Evolutionary conservation across 805 yeast species (phyloP).

Genomic region (Candida railenensis): DNA sequence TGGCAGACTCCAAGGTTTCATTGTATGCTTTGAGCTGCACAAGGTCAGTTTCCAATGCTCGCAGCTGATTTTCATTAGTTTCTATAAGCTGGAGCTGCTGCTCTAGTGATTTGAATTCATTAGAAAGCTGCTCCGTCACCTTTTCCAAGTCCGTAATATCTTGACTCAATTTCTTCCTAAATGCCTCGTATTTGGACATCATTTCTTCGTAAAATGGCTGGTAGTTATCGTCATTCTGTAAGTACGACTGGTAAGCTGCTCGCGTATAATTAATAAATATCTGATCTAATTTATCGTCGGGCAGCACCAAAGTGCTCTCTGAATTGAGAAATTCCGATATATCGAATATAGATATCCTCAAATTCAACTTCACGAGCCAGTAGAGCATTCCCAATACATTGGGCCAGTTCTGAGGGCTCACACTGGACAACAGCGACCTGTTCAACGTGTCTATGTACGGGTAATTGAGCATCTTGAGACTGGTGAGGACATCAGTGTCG

Average conservation of each 20-base stretch:
- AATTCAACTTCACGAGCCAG: slow-evolving; percentile 69
- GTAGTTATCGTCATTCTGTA: slow-evolving; percentile 65
- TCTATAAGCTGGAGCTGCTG: slow-evolving; percentile 47
- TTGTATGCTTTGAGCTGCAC: slow-evolving; percentile 71
- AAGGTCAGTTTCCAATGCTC: slow-evolving; percentile 69
- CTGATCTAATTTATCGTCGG: slow-evolving; percentile 48
- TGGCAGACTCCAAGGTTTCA: slow-evolving; percentile 62
- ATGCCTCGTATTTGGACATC: slow-evolving; percentile 50
- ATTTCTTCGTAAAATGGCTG: slow-evolving; percentile 53
- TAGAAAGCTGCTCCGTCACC: slow-evolving; percentile 40
- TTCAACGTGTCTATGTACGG: slow-evolving; percentile 81
- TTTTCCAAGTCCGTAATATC: slow-evolving; percentile 34
- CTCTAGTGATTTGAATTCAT: slow-evolving; percentile 40
- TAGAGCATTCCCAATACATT: slow-evolving; percentile 76
- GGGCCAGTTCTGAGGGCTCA: slow-evolving; percentile 89
- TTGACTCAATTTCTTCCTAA: not conserved
- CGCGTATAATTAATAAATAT: slow-evolving; percentile 61
- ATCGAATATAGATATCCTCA: slow-evolving; percentile 26
- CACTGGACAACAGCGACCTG: slow-evolving; percentile 85
- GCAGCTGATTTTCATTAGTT: slow-evolving; percentile 53
- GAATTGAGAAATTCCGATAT: slow-evolving; percentile 14
- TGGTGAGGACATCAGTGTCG: slow-evolving; percentile 71
- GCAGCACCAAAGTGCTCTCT: slow-evolving; percentile 25
- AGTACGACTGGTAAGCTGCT: slow-evolving; percentile 65
- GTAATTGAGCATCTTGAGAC: slow-evolving; percentile 65